phyloP scores from a whole-genome alignment of 768 basidiomycete genomes.

The Porpolomopsis calyptriformis region DNA sequence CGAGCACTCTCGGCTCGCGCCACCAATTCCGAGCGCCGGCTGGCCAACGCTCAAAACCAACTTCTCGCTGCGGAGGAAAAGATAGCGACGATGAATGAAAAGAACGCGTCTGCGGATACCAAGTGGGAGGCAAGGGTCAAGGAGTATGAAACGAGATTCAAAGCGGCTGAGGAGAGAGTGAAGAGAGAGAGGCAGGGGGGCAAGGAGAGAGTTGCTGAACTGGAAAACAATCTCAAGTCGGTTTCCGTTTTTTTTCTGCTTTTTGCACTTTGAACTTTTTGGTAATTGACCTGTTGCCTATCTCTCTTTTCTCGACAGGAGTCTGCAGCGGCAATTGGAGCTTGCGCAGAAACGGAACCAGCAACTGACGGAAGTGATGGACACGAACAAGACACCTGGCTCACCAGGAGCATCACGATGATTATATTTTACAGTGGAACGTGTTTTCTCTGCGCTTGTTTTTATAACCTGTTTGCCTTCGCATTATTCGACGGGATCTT shows the following conservation, averaged over 20 bases:
- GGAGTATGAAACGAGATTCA: slow-evolving; percentile 77
- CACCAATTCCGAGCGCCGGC: slow-evolving; percentile 76
- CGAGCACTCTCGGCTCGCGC: slow-evolving; percentile 63
- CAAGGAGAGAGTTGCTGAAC: slow-evolving; percentile 71
- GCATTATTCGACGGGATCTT: too few relatives aligned
- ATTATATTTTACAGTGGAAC: too few relatives aligned
- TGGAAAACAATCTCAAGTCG: slow-evolving; percentile 65
- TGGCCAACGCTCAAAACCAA: slow-evolving; percentile 79
- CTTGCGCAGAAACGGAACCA: slow-evolving; percentile 64
- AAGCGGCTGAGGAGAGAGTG: slow-evolving; percentile 80
- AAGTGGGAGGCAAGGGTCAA: slow-evolving; percentile 96
- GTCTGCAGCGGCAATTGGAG: slow-evolving; percentile 66
- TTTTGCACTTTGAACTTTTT: too few relatives aligned
- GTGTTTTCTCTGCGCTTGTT: too few relatives aligned
- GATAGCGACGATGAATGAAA: slow-evolving; percentile 62
- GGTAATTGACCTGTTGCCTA: slow-evolving; percentile 4
- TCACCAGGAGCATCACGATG: slow-evolving; percentile 14
- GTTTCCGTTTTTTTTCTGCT: slow-evolving; percentile 3
- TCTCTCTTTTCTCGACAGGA: slow-evolving; percentile 34
- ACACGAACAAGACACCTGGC: slow-evolving; percentile 25
- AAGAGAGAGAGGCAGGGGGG: slow-evolving; percentile 90
- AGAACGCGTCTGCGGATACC: slow-evolving; percentile 58
- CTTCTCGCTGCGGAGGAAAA: slow-evolving; percentile 77
- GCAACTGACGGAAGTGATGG: slow-evolving; percentile 46
- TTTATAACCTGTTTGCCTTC: too few relatives aligned